Evolutionary conservation across 2,329 filamentous ascomycete species (phyloP), one percentile per base, ranked within the genome.

Genomic region (Alternaria rosae): DNA sequence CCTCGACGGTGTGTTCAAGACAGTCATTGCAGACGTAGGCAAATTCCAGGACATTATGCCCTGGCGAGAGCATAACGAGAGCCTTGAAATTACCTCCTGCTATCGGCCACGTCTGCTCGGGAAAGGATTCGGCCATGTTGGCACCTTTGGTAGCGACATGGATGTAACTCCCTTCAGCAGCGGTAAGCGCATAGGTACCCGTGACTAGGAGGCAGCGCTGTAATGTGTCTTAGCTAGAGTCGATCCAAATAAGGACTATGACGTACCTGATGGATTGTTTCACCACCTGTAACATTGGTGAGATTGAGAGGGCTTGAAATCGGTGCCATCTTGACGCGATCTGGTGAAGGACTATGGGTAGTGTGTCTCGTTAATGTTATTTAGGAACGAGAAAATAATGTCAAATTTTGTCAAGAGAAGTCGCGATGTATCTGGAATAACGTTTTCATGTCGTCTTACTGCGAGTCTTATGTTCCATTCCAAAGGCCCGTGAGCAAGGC

Each of bases 81-180:
- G 76, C 74, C 53, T 76, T 76, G 70, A 76, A 77, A 26, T 61
- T 28, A n/a, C 73, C 72, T n/a, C 64, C 73, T 32, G 70, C 74
- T 28, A 75, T 62, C 0, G 75, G 76, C 70, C 83, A 82, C 7
- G 65, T 68, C 50, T 72, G 70, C 17, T 68, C 67, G 11, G 68
- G 64, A 48, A 76, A 75, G 1, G 64, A 61, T 32, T 78, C 72
- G 20, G 57, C 51, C 20, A 61, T 58, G 35, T 69, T 66, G 3
- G 64, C 62, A 4, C 59, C 61, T 8, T 55, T 66, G n/a, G 69
- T 73, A 8, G 51, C 65, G 54, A 69, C 68, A 53, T 60, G 62
- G 28, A 79, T 60, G 53, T 67, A 70, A 21, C 72, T 64, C 9
- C 65, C 66, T 43, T 67, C 69, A 15, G 62, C 55, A 26, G 59